Conservation (phyloP, 2,329 filamentous ascomycete genomes). For the Fulvia fulva region DNA sequence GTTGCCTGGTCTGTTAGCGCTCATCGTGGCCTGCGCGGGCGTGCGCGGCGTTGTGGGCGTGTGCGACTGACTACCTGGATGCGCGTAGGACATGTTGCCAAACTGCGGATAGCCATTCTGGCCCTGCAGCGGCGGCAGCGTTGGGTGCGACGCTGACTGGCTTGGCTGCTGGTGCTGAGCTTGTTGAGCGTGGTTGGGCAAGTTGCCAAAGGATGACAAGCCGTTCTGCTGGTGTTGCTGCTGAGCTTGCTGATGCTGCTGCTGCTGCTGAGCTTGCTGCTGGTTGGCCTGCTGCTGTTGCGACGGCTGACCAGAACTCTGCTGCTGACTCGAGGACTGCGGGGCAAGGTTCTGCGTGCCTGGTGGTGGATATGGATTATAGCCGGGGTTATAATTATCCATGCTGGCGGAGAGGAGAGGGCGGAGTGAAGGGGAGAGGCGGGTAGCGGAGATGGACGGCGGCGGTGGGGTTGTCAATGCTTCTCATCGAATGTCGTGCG, state of each 20-base stretch:
- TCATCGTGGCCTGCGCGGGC: constrained; percentile 30
- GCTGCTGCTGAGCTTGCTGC: constrained; percentile 13
- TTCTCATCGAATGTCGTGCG: constrained; percentile 3
- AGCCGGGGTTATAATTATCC: constrained; percentile 24
- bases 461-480: constrained; percentile 7
- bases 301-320: constrained; percentile 3
- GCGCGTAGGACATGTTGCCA: constrained; percentile 33
- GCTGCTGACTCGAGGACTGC: constrained; percentile 14
- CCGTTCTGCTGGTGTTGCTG: constrained; percentile 18
- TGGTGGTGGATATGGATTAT: constrained; percentile 23
- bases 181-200: neutral
- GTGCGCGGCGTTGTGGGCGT: constrained; percentile 35
- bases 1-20: constrained; percentile 24
- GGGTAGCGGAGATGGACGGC: constrained; percentile 7
- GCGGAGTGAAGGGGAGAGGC: neutral
- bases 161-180: constrained; percentile 16
- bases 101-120: constrained; percentile 34
- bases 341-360: constrained; percentile 12
- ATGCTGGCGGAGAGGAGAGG: constrained; percentile 14
- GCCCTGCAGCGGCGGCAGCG: constrained; percentile 34
- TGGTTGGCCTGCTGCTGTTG: constrained; percentile 10
- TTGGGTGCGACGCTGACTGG: constrained; percentile 26
- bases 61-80: constrained; percentile 30
- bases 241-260: constrained; percentile 21
- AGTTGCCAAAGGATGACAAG: too few species aligned